These are phyloP conservation scores for Mallotus repandus DNA, from an alignment of 441 rosid genomes.

Conservation along the genomic window DNA sequence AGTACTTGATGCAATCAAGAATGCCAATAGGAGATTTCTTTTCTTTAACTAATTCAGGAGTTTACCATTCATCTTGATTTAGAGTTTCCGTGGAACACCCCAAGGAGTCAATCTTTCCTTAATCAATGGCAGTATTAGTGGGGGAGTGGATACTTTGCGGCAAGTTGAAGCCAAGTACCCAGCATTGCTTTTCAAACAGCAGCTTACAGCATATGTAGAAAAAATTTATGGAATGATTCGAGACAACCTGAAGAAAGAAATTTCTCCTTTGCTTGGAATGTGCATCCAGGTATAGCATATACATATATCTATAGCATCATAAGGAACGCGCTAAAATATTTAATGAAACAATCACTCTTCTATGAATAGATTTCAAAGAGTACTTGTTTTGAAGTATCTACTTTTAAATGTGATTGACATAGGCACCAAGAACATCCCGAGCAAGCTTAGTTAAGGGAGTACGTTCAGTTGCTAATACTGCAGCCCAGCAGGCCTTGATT, in stretches of 20 bases:
- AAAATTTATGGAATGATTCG: conserved; percentile 99
- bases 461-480: conserved; percentile 78
- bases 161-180: conserved; percentile 99
- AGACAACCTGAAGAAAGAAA: conserved; percentile 99
- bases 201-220: conserved; percentile 97
- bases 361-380: background rate
- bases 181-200: conserved; percentile 98
- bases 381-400: conserved; percentile 1
- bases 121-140: conserved; percentile 58
- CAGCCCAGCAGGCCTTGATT: conserved; percentile 92
- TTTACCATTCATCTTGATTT: conserved; percentile 23
- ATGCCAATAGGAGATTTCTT: conserved; percentile 7
- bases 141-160: conserved; percentile 69
- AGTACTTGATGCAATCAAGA: conserved; percentile 6
- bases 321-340: background rate
- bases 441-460: conserved; percentile 99
- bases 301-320: background rate
- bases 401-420: conserved; percentile 25
- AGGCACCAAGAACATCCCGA: conserved; percentile 99
- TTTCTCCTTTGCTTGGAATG: conserved; percentile 95
- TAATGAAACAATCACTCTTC: background rate
- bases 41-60: conserved; percentile 22
- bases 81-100: conserved; percentile 98
- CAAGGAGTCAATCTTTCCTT: conserved; percentile 86
- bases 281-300: conserved; percentile 82